A percentile compares a stretch with the other conserved stretches of the same genome.
Evolutionary conservation across 192 early-diverging fungal species (phyloP).

Genomic region (Podochytrium sp.): DNA sequence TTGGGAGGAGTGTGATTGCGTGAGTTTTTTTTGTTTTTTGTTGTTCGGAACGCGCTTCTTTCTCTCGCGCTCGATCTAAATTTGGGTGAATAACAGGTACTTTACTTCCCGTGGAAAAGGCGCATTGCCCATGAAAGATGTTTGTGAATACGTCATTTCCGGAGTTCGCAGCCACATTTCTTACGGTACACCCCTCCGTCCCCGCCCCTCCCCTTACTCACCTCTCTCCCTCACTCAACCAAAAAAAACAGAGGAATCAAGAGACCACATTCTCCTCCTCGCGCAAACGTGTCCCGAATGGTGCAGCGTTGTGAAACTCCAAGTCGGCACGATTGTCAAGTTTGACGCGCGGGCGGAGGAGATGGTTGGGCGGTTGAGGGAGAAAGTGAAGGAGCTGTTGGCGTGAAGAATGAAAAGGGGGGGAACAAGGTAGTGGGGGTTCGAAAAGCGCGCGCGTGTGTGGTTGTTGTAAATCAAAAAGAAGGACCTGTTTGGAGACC

Average conservation of each 20-base stretch:
- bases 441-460: too few species aligned
- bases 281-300: constrained; percentile 36
- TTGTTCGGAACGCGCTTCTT: not conserved
- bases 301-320: constrained; percentile 31
- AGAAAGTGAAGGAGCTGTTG: constrained; percentile 12
- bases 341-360: not conserved
- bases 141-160: constrained; percentile 30
- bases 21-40: constrained; percentile 3
- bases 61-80: not conserved
- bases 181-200: constrained; percentile 20
- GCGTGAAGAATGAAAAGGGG: too few species aligned
- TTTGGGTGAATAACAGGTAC: constrained; percentile 1
- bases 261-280: constrained; percentile 33
- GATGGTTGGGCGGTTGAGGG: not conserved
- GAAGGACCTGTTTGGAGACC: too few species aligned
- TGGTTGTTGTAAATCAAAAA: too few species aligned
- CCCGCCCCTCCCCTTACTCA: not conserved
- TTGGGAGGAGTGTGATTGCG: constrained; percentile 33
- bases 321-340: constrained; percentile 14
- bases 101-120: constrained; percentile 24
- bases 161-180: constrained; percentile 26
- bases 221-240: not conserved
- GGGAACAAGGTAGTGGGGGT: too few species aligned
- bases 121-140: constrained; percentile 33
- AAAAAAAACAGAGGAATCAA: constrained; percentile 31